phyloP scores from a whole-genome alignment of 352 stramenopile species.

The Pythium inflatum region DNA sequence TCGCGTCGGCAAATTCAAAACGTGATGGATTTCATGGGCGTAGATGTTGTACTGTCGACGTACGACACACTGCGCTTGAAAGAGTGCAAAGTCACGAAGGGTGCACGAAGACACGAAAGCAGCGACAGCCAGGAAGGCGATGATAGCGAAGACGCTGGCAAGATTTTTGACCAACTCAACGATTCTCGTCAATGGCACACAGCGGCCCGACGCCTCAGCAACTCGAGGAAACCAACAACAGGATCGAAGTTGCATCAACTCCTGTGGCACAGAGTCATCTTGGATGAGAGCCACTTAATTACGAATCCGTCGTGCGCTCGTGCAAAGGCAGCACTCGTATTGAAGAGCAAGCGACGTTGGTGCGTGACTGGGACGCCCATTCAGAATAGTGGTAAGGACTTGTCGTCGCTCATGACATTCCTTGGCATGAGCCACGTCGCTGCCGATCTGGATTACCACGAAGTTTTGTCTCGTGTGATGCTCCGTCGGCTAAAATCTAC shows the following conservation, averaged over 20 bases:
- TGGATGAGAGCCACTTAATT: constrained; percentile 91
- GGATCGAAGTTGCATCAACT: constrained; percentile 78
- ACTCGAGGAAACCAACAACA: constrained; percentile 34
- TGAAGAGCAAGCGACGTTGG: constrained; percentile 81
- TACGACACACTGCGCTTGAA: constrained; percentile 80
- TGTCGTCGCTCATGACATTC: constrained; percentile 89
- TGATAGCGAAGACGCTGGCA: constrained; percentile 14
- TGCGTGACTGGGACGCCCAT: constrained; percentile 92
- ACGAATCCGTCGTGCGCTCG: constrained; percentile 79
- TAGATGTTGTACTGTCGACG: constrained; percentile 78
- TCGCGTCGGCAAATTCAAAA: constrained; percentile 66
- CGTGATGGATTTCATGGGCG: constrained; percentile 76
- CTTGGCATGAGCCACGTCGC: constrained; percentile 57
- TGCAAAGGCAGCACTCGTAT: constrained; percentile 54
- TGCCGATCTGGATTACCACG: constrained; percentile 64
- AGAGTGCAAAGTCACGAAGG: constrained; percentile 60
- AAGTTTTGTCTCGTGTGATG: constrained; percentile 78
- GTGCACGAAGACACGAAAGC: neutral
- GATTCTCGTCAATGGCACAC: constrained; percentile 31
- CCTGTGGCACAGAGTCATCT: constrained; percentile 84
- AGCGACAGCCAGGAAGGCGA: constrained; percentile 28
- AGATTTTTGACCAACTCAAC: constrained; percentile 24
- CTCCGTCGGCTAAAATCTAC: constrained; percentile 86
- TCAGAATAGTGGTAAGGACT: constrained; percentile 86
- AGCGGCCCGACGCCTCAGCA: constrained; percentile 19